These are phyloP conservation scores for Erythrophleum ivorense DNA, from an alignment of 331 rosid species.

Conservation along the genomic window DNA sequence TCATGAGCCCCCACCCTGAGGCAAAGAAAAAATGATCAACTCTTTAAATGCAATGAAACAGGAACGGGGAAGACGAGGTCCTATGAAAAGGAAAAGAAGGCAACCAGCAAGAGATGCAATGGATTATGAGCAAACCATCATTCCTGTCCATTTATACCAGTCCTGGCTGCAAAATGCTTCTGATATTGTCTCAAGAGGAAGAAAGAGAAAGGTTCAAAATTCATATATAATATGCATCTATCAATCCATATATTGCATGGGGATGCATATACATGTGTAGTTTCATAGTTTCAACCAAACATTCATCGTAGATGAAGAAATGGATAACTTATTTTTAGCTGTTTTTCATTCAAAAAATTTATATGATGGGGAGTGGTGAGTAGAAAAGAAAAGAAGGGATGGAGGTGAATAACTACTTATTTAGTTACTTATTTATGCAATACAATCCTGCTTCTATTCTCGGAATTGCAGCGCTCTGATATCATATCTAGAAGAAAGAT, in stretches of 20 bases:
- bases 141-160: slow-evolving; percentile 74
- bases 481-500: slow-evolving; percentile 56
- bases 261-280: not conserved
- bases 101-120: slow-evolving; percentile 42
- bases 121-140: slow-evolving; percentile 78
- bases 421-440: slow-evolving; percentile 4
- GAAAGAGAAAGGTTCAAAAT: slow-evolving; percentile 65
- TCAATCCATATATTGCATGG: slow-evolving; percentile 17
- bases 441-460: not conserved
- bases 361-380: not conserved
- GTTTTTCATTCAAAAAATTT: slow-evolving; percentile 5
- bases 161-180: slow-evolving; percentile 77
- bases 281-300: not conserved
- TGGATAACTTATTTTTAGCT: not conserved
- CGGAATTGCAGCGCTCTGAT: slow-evolving; percentile 49
- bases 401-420: not conserved
- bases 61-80: slow-evolving; percentile 48
- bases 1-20: not conserved
- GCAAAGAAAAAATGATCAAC: slow-evolving; percentile 32
- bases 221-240: slow-evolving; percentile 33
- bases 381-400: slow-evolving; percentile 13
- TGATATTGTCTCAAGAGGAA: slow-evolving; percentile 65
- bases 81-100: slow-evolving; percentile 58
- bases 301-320: not conserved
- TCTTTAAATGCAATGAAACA: slow-evolving; percentile 46